Base-by-base conservation (phyloP, 352 stramenopile genomes). In the Globisporangium cylindrosporum region DNA sequence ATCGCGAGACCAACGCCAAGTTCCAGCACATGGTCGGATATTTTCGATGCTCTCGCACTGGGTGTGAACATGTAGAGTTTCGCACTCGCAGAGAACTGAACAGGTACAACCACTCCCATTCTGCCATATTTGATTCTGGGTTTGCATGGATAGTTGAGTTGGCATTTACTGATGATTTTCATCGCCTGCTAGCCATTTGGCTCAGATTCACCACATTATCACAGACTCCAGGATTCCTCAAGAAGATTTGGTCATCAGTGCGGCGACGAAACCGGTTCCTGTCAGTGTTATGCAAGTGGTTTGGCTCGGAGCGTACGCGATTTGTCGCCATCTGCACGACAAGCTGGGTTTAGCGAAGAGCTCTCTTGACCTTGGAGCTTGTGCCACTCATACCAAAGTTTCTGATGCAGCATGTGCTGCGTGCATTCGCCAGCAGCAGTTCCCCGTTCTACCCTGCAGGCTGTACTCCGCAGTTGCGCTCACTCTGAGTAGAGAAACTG, bases 231-330 rank as follows among this genome's bases (percentile, higher is more conserved):
- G 4, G 3, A 1, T 29, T 2, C 2, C 18, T 15, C 38, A 27
- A 9, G 36, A 43, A 46, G 22, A 64, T 1, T 8, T 9, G 8
- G 9, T 2, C 14, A 46, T 9, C 6, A 43, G 24, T 36, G 24
- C 22, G 7, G 18, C 25, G 8, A 14, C 43, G n/a, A 41, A 18
- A 46, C 20, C 6, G n/a, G 9, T 29, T 36, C 46, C 34, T 5
- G 10, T n/a, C 25, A 9, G 10, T 22, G 15, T 25, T 6, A 9
- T 51, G 4, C 68, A 67, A 12, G 34, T 69, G 22, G 57, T 91
- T 43, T 91, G 81, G 81, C 72, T 91, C 1, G 81, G 81, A 6
- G 12, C 79, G 7, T 86, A 76, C 51, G 51, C 62, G 12, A 56
- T 81, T 3, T 87, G 79, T 25, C 71, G 69, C 4, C 73, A 74